These are phyloP conservation scores for Sugiyamaella americana DNA, from an alignment of 805 yeast genomes.

Conservation along the genomic window DNA sequence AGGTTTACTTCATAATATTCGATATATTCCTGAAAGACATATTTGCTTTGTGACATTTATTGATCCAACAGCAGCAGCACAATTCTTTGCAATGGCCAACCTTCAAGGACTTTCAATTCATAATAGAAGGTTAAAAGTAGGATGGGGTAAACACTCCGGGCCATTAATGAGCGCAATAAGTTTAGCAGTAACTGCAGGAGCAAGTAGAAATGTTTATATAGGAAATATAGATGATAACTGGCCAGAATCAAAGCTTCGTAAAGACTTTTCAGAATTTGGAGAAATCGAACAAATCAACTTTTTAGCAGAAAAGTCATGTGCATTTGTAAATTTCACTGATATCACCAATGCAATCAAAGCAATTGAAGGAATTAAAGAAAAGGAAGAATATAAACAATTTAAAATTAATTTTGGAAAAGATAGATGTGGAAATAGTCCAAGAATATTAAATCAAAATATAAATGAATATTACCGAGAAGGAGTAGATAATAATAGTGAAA, in stretches of 20 bases:
- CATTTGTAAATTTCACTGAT: slow-evolving; percentile 85
- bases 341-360: slow-evolving; percentile 89
- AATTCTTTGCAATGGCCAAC: slow-evolving; percentile 90
- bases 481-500: not conserved
- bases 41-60: slow-evolving; percentile 93
- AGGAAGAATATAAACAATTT: slow-evolving; percentile 52
- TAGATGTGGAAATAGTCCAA: slow-evolving; percentile 90
- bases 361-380: slow-evolving; percentile 80
- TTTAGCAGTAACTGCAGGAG: slow-evolving; percentile 88
- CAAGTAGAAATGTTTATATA: slow-evolving; percentile 85
- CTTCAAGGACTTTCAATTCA: slow-evolving; percentile 84
- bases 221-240: slow-evolving; percentile 54
- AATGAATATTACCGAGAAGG: too few species aligned
- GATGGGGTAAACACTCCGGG: slow-evolving; percentile 98
- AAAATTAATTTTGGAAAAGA: slow-evolving; percentile 91
- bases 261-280: slow-evolving; percentile 76
- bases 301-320: slow-evolving; percentile 76
- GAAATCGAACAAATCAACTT: slow-evolving; percentile 93
- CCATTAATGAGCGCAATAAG: slow-evolving; percentile 82
- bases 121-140: slow-evolving; percentile 80
- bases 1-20: slow-evolving; percentile 79
- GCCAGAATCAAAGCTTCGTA: slow-evolving; percentile 54
- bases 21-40: slow-evolving; percentile 76
- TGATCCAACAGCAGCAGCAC: slow-evolving; percentile 97
- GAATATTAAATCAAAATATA: slow-evolving; percentile 28